Evolutionary conservation across 345 rosid species (phyloP).

Genomic region (Lumnitzera littorea): DNA sequence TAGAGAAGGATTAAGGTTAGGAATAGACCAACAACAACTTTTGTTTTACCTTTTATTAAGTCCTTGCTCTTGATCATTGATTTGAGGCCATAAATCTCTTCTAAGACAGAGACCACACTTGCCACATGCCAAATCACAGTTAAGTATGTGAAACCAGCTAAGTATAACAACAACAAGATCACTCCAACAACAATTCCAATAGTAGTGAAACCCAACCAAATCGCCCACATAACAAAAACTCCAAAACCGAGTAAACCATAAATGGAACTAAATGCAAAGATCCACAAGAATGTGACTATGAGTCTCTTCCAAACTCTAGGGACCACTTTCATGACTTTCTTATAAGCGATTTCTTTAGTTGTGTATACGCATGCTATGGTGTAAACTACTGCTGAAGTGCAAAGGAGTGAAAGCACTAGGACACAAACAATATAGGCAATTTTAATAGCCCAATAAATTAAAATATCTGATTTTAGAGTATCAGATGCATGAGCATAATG

Average conservation of each 20-base stretch:
- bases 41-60: slow-evolving; percentile 34
- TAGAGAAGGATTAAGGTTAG: slow-evolving; percentile 7
- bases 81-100: slow-evolving; percentile 33
- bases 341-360: slow-evolving; percentile 20
- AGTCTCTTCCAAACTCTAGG: slow-evolving; percentile 56
- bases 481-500: background rate
- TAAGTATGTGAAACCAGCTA: slow-evolving; percentile 25
- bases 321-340: slow-evolving; percentile 28
- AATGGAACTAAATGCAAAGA: slow-evolving; percentile 13
- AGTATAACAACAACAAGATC: slow-evolving; percentile 2
- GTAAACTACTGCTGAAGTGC: slow-evolving; percentile 40
- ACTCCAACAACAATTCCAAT: background rate
- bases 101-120: slow-evolving; percentile 43
- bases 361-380: slow-evolving; percentile 42
- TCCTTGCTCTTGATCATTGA: slow-evolving; percentile 38
- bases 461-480: slow-evolving; percentile 16
- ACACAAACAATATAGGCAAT: slow-evolving; percentile 22
- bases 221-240: background rate
- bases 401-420: slow-evolving; percentile 35
- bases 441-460: slow-evolving; percentile 24
- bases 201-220: background rate
- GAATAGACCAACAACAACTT: slow-evolving; percentile 15
- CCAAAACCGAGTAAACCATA: slow-evolving; percentile 13
- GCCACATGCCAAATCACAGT: slow-evolving; percentile 39
- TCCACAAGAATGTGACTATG: slow-evolving; percentile 32